These are phyloP conservation scores for Dactylellina leptospora DNA, from an alignment of 2,329 filamentous ascomycete species.

Conservation along the genomic window DNA sequence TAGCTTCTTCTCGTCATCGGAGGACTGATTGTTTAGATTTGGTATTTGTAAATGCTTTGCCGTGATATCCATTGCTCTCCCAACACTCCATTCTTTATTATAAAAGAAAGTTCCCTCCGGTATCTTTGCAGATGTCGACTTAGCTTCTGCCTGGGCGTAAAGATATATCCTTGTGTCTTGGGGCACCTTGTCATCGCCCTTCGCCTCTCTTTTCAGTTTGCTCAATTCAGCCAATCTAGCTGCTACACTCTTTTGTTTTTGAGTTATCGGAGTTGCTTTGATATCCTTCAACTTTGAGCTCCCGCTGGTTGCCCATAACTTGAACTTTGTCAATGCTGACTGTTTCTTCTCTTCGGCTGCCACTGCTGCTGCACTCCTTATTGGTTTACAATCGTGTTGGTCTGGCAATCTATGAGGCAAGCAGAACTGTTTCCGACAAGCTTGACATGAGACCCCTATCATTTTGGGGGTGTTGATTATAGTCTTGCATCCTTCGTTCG, in stretches of 20 bases:
- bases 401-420: constrained; percentile 65
- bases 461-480: constrained; percentile 65
- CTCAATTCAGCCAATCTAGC: constrained; percentile 75
- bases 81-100: constrained; percentile 86
- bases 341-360: constrained; percentile 70
- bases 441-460: constrained; percentile 64
- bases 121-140: constrained; percentile 82
- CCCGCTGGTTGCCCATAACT: constrained; percentile 67
- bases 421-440: constrained; percentile 65
- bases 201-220: constrained; percentile 82
- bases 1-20: constrained; percentile 79
- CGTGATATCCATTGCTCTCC: constrained; percentile 79
- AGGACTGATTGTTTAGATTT: constrained; percentile 82
- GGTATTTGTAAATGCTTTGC: constrained; percentile 79
- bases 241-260: constrained; percentile 73
- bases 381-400: constrained; percentile 72
- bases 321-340: constrained; percentile 78
- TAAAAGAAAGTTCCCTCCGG: constrained; percentile 85
- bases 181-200: constrained; percentile 84
- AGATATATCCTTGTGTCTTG: constrained; percentile 88
- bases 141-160: constrained; percentile 87
- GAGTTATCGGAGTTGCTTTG: constrained; percentile 59
- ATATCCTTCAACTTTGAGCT: constrained; percentile 44
- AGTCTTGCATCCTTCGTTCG: constrained; percentile 64
- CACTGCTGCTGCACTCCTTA: constrained; percentile 56